Base-by-base conservation (phyloP, 441 rosid species). In the Populus hybrid region DNA sequence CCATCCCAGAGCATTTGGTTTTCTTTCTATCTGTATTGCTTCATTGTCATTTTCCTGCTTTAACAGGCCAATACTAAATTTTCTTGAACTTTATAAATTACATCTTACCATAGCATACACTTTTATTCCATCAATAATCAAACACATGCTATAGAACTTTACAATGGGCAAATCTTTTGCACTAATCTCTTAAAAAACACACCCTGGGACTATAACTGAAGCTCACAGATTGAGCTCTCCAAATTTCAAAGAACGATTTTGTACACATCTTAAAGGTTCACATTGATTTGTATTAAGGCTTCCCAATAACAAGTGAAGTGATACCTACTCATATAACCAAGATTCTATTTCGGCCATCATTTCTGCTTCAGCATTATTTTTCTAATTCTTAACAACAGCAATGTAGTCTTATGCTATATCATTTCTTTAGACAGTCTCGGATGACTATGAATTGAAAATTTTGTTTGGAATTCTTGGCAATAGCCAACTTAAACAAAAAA, bases 1-100 rank as follows among this genome's bases (percentile, higher is more conserved):
- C 69, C 68, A 77, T 36, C 79, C 40, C 24, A 26, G 38, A 75
- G 59, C 34, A 69, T 76, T 36, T 59, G 24, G 11, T 40, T 9
- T 9, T 70, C 14, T 40, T 68, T 63, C 64, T 36, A 30, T 30
- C 32, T 30, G n/a, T 42, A 40, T 69, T 20, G 12, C 4, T 23
- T 7, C 40, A 77, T 16, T 23, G 5, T 40, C 5, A 35, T 14
- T 59, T 4, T 24, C 16, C 74, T 3, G n/a, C 23, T 70, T 35
- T n/a, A 28, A 54, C n/a, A 30, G 69, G 66, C 46, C 78, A 68
- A 50, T 2, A 35, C 32, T 42, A 2, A 20, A 46, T 11, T 10
- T 26, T 30, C 42, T 23, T 20, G 2, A 63, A 4, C 16, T 73
- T 35, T 35, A 20, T 23, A 74, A 74, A 63, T 50, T 50, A 8